Conservation (phyloP, 192 early-diverging fungal species). For the Entomortierella parvispora region DNA sequence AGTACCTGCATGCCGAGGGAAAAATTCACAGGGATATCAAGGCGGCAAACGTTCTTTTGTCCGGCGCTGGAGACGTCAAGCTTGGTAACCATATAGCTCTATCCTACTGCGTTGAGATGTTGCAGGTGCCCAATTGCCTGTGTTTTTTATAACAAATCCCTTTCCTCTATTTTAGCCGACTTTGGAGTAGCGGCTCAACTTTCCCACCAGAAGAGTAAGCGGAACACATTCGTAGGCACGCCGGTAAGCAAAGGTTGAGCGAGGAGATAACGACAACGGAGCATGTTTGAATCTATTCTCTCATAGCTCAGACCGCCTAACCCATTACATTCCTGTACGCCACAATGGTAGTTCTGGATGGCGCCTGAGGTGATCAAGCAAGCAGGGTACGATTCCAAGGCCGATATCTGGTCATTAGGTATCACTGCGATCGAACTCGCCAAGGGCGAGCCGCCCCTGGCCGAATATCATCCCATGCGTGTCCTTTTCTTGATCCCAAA, state of each 20-base stretch:
- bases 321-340: too few relatives aligned
- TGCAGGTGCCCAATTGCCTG: neutral
- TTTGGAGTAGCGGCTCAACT: slow-evolving; percentile 96
- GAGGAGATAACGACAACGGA: slow-evolving; percentile 2
- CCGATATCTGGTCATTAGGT: slow-evolving; percentile 98
- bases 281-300: too few relatives aligned
- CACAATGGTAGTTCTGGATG: slow-evolving; percentile 90
- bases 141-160: neutral
- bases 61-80: slow-evolving; percentile 55
- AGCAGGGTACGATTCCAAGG: slow-evolving; percentile 78
- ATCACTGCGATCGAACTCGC: slow-evolving; percentile 98
- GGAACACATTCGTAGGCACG: slow-evolving; percentile 97
- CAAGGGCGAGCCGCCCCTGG: slow-evolving; percentile 90
- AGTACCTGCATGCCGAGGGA: slow-evolving; percentile 92
- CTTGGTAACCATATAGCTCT: slow-evolving; percentile 42
- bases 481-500: slow-evolving; percentile 95
- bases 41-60: slow-evolving; percentile 88
- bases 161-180: slow-evolving; percentile 71
- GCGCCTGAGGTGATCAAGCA: slow-evolving; percentile 95
- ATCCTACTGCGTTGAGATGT: neutral
- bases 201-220: slow-evolving; percentile 55
- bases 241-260: slow-evolving; percentile 63
- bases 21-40: slow-evolving; percentile 97
- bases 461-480: slow-evolving; percentile 96
- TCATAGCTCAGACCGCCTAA: too few relatives aligned